Evolutionary conservation across 192 early-diverging fungal species (phyloP).

Genomic region (Backusella liffmaniae): DNA sequence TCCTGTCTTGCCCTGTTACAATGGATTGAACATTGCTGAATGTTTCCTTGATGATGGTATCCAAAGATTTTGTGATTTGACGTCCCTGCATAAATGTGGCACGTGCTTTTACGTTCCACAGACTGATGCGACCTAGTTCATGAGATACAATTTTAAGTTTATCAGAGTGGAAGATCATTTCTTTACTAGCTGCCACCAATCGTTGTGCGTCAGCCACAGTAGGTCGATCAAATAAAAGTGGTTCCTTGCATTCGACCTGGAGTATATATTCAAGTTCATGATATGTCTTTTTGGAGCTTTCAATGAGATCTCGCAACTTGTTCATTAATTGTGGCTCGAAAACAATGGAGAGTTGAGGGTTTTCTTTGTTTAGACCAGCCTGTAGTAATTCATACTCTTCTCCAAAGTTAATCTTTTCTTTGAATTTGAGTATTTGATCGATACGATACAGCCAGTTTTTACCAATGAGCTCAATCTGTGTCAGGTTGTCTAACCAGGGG

Average conservation of each 20-base stretch:
- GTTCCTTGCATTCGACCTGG: background rate
- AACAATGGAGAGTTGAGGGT: background rate
- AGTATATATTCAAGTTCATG: background rate
- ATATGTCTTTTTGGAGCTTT: conserved; percentile 11
- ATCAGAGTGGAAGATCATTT: conserved; percentile 3
- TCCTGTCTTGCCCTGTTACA: background rate
- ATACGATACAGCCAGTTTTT: background rate
- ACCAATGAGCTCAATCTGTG: background rate
- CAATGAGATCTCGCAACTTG: conserved; percentile 46
- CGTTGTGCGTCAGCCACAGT: conserved; percentile 5
- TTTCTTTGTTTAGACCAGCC: background rate
- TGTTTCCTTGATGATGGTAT: background rate
- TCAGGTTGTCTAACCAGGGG: background rate
- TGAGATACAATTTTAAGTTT: background rate
- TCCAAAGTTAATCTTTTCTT: background rate
- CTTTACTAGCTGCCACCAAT: background rate
- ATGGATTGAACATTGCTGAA: background rate
- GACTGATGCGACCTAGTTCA: background rate
- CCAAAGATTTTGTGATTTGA: conserved; percentile 1
- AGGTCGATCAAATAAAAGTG: conserved; percentile 5
- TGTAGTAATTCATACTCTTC: background rate
- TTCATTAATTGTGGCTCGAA: conserved; percentile 35
- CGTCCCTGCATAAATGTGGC: conserved; percentile 2
- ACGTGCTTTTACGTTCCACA: conserved; percentile 11
- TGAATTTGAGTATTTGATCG: conserved; percentile 5